Percentiles rank a stretch among this genome's conserved stretches.
phyloP scores from a whole-genome alignment of 2,329 filamentous ascomycete genomes.

The Ramularia collo-cygni region DNA sequence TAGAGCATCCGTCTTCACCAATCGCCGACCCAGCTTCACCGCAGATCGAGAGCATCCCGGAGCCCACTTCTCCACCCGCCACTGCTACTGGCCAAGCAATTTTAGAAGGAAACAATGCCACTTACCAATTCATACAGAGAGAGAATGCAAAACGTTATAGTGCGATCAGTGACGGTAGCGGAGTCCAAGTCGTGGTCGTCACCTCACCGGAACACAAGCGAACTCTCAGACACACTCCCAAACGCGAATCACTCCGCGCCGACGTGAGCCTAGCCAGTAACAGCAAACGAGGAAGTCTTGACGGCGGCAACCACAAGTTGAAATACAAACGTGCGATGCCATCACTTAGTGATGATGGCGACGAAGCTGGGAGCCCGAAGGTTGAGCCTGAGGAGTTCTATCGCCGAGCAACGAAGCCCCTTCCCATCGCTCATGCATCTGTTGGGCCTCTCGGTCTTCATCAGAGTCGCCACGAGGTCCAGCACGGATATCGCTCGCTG shows the following conservation, averaged over 20 bases:
- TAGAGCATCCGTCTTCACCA: no score
- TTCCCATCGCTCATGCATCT: no score
- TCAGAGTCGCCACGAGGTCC: no score
- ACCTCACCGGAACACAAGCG: conserved; percentile 13
- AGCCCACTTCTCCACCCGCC: conserved; percentile 7
- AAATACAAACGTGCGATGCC: conserved; percentile 15
- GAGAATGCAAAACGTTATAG: conserved; percentile 27
- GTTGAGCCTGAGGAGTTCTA: background rate
- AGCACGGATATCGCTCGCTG: no score
- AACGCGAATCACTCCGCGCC: conserved; percentile 21
- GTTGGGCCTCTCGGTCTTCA: no score
- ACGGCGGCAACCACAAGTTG: conserved; percentile 12
- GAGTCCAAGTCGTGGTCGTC: conserved; percentile 11
- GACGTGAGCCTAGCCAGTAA: conserved; percentile 13
- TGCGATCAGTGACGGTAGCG: conserved; percentile 19
- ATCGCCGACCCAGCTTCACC: background rate
- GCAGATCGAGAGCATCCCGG: conserved; percentile 1
- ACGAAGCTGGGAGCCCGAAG: background rate
- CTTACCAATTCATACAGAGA: conserved; percentile 21
- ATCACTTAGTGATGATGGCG: conserved; percentile 6
- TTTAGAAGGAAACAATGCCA: conserved; percentile 18
- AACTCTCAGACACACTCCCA: conserved; percentile 20
- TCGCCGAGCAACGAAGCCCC: no score
- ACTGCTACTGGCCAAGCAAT: conserved; percentile 14
- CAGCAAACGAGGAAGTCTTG: conserved; percentile 13